Percentiles rank a stretch among this genome's conserved stretches.
phyloP scores from a whole-genome alignment of 495 filamentous ascomycete species.

The Xylaria cubensis region DNA sequence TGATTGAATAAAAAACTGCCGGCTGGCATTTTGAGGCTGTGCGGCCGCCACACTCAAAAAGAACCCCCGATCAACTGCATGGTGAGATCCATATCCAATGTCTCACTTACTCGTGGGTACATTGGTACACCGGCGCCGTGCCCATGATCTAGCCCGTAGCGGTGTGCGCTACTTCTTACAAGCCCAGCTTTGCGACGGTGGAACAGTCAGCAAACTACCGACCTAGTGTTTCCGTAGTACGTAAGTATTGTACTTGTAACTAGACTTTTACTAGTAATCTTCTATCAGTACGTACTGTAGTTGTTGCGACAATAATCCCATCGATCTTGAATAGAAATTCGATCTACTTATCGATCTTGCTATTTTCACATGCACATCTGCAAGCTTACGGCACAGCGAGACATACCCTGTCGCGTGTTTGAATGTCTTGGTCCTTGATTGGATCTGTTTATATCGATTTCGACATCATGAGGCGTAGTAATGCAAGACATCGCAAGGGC shows the following conservation, averaged over 20 bases:
- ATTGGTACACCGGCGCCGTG: not conserved
- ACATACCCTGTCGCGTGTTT: not conserved
- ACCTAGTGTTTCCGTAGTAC: constrained; percentile 10
- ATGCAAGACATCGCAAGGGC: constrained; percentile 8
- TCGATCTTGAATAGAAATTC: not conserved
- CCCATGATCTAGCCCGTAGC: not conserved
- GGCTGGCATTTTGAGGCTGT: constrained; percentile 27
- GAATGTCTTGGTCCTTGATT: not conserved
- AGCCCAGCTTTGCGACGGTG: not conserved
- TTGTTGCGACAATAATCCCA: not conserved
- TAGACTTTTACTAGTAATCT: constrained; percentile 8
- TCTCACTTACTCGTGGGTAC: not conserved
- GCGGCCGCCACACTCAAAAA: constrained; percentile 9
- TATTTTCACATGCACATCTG: not conserved
- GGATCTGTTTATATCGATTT: not conserved
- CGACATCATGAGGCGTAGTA: not conserved
- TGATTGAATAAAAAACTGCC: not conserved
- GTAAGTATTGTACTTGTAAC: not conserved
- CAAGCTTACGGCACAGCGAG: not conserved
- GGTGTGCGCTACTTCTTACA: not conserved
- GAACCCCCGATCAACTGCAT: not conserved
- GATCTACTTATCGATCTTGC: not conserved
- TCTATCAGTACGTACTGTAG: not conserved
- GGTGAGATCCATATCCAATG: not conserved
- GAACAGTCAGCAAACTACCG: constrained; percentile 21